A percentile compares a stretch with the other conserved stretches of the same genome.
Conservation (phyloP, 202 grass and related monocot species). For the Digitaria exilis region DNA sequence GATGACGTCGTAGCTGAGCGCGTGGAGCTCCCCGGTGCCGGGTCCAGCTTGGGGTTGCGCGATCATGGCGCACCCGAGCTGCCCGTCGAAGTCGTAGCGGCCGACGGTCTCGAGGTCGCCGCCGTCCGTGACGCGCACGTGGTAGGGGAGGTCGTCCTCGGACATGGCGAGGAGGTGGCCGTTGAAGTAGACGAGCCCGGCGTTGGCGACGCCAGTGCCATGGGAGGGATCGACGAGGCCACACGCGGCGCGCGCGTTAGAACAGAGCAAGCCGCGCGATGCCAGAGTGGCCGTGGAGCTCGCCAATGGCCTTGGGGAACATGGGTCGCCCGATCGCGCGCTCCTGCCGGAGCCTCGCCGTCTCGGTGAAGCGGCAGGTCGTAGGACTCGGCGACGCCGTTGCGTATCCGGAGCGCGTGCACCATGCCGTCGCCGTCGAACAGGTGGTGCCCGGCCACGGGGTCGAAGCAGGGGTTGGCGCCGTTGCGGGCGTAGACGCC, state of each 20-base stretch:
- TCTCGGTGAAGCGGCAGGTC: constrained; percentile 71
- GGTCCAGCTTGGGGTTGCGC: constrained; percentile 87
- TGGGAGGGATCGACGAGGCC: constrained; percentile 53
- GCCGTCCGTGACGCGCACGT: constrained; percentile 54
- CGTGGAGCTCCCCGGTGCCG: constrained; percentile 60
- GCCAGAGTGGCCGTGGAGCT: constrained; percentile 82
- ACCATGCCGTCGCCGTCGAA: no score
- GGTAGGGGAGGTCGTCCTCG: constrained; percentile 86
- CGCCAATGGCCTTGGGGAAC: constrained; percentile 85
- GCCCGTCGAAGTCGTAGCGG: constrained; percentile 72
- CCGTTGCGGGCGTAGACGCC: constrained; percentile 87
- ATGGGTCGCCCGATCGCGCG: constrained; percentile 47
- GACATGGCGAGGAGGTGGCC: constrained; percentile 85
- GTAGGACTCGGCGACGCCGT: constrained; percentile 47
- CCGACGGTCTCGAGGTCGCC: constrained; percentile 71
- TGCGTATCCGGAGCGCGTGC: no score
- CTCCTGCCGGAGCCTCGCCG: constrained; percentile 65
- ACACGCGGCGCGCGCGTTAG: constrained; percentile 62
- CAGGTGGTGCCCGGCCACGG: no score
- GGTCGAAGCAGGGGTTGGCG: constrained; percentile 38
- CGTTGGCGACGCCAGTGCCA: constrained; percentile 82
- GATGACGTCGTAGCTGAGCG: constrained; percentile 87
- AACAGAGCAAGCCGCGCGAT: constrained; percentile 73
- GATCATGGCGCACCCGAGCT: constrained; percentile 76
- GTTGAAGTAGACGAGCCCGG: constrained; percentile 73